Conservation (phyloP, 768 basidiomycete species). For the Leccinum rimulosum region DNA sequence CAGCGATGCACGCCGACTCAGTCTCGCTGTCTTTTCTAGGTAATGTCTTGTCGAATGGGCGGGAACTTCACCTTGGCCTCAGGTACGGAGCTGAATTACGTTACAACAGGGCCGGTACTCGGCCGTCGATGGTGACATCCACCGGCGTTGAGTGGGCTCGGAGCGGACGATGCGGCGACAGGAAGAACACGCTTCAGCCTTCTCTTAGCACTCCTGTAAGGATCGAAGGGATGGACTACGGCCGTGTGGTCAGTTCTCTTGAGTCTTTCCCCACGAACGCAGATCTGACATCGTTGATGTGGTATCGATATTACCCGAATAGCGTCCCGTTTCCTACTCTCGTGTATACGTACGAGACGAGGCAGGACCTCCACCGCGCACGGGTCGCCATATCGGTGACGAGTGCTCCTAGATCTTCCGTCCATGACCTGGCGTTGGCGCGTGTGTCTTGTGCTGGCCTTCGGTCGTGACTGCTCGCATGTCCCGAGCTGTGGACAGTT, state of each 20-base stretch:
- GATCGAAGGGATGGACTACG: conserved; percentile 61
- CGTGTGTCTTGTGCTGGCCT: not conserved
- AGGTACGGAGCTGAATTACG: not conserved
- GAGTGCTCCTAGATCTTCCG: conserved; percentile 41
- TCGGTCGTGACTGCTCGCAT: not conserved
- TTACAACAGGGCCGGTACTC: not conserved
- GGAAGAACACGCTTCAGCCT: conserved; percentile 60
- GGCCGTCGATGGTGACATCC: too few relatives aligned
- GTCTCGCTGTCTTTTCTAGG: not conserved
- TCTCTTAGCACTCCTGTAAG: conserved; percentile 54
- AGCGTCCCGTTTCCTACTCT: conserved; percentile 66
- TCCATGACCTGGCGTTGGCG: not conserved
- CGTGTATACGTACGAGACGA: conserved; percentile 55
- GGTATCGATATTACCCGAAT: not conserved
- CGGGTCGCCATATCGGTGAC: conserved; percentile 79
- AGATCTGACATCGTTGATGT: too few relatives aligned
- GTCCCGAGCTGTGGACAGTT: too few relatives aligned
- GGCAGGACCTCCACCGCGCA: conserved; percentile 63
- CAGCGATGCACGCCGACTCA: not conserved
- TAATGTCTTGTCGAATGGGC: not conserved
- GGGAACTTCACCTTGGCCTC: not conserved
- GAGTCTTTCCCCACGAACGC: not conserved
- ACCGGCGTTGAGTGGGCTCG: too few relatives aligned
- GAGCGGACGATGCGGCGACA: conserved; percentile 30
- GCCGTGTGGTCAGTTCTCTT: conserved; percentile 62